A percentile compares a stretch with the other conserved stretches of the same genome.
These are phyloP conservation scores for Diaporthe citri DNA, from an alignment of 2,329 filamentous ascomycete species.

Conservation along the genomic window DNA sequence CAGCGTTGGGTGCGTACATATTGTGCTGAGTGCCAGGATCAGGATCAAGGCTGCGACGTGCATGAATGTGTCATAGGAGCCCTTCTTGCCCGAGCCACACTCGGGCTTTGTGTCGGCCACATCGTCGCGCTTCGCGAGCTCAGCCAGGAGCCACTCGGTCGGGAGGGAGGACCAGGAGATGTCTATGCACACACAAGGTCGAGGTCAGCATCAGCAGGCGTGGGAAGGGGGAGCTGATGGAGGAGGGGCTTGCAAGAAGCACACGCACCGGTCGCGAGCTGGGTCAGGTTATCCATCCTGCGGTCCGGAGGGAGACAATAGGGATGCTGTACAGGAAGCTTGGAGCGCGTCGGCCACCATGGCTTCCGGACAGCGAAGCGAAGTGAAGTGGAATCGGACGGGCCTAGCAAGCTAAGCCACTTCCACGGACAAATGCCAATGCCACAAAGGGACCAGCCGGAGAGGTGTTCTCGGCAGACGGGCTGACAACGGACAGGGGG, in stretches of 20 bases:
- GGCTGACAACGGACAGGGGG: neutral
- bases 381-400: neutral
- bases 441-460: constrained; percentile 19
- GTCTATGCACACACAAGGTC: constrained; percentile 45
- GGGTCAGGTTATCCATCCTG: constrained; percentile 33
- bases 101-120: constrained; percentile 57
- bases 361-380: neutral
- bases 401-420: constrained; percentile 7
- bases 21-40: constrained; percentile 72
- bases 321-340: constrained; percentile 2
- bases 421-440: neutral
- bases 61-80: constrained; percentile 73
- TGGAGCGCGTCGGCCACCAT: constrained; percentile 6
- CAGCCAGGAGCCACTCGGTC: constrained; percentile 64
- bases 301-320: neutral
- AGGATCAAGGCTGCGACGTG: constrained; percentile 78
- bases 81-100: constrained; percentile 66
- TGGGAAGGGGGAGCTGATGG: neutral
- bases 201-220: constrained; percentile 15
- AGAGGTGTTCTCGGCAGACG: constrained; percentile 11
- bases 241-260: neutral
- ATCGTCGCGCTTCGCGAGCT: constrained; percentile 62
- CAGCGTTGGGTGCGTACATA: constrained; percentile 56
- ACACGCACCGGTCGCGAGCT: constrained; percentile 32
- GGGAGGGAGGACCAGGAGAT: constrained; percentile 63